These are phyloP conservation scores for Abrus pulchellus DNA, from an alignment of 306 rosid species.

Conservation along the genomic window DNA sequence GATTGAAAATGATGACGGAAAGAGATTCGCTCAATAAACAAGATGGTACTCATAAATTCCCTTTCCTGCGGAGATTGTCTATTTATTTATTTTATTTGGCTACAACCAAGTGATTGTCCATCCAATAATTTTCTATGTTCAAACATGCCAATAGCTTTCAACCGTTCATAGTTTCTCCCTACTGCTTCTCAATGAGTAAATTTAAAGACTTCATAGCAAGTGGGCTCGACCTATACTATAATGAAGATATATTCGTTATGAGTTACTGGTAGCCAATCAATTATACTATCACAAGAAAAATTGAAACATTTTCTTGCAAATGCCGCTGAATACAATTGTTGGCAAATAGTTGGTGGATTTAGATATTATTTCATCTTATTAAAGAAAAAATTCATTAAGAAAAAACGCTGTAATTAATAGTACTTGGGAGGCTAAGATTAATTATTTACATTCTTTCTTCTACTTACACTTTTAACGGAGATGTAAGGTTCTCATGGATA, in stretches of 20 bases:
- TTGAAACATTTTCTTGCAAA: not conserved
- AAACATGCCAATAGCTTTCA: not conserved
- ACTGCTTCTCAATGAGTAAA: not conserved
- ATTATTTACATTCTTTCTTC: too few relatives aligned
- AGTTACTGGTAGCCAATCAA: not conserved
- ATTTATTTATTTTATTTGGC: conserved; percentile 3
- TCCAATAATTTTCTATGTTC: not conserved
- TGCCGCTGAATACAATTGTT: not conserved
- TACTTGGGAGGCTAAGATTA: too few relatives aligned
- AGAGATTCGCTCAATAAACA: not conserved
- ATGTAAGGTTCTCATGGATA: too few relatives aligned
- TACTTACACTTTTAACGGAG: too few relatives aligned
- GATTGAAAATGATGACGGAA: conserved; percentile 17
- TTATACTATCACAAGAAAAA: not conserved
- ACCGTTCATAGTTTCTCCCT: not conserved
- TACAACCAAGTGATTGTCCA: conserved; percentile 9
- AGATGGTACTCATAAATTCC: conserved; percentile 21
- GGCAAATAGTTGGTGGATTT: not conserved
- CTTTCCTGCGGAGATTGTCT: conserved; percentile 28
- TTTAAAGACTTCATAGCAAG: not conserved
- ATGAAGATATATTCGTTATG: not conserved
- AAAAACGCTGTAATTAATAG: too few relatives aligned
- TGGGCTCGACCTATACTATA: not conserved
- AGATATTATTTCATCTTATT: too few relatives aligned
- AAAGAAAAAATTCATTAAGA: too few relatives aligned